Evolutionary conservation across 2,329 filamentous ascomycete genomes (phyloP).

Genomic region (Monosporascus cannonballus): DNA sequence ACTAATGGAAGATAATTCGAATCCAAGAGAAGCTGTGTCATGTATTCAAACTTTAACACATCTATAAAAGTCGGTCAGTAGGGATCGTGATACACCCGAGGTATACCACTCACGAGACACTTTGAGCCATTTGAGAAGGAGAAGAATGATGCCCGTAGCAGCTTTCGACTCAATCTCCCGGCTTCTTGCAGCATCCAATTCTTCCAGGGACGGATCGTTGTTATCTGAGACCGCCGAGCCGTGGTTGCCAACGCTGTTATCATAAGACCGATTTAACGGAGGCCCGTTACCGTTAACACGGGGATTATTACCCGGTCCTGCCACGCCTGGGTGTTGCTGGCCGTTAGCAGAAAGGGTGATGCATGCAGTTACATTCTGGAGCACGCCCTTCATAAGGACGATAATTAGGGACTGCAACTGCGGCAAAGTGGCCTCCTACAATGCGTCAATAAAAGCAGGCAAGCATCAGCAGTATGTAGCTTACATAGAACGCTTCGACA

Average conservation of each 20-base stretch:
- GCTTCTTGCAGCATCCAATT: slow-evolving; percentile 73
- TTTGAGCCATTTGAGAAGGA: slow-evolving; percentile 96
- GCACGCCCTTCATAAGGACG: slow-evolving; percentile 80
- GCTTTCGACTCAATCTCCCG: slow-evolving; percentile 89
- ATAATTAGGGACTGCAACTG: slow-evolving; percentile 90
- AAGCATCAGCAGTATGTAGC: slow-evolving; percentile 27
- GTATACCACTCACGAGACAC: slow-evolving; percentile 67
- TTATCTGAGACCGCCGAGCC: slow-evolving; percentile 29
- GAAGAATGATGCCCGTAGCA: slow-evolving; percentile 77
- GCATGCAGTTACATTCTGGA: slow-evolving; percentile 82
- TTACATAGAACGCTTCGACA: slow-evolving; percentile 81
- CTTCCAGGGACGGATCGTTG: slow-evolving; percentile 57
- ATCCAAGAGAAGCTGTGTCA: slow-evolving; percentile 88
- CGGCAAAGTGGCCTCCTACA: slow-evolving; percentile 66
- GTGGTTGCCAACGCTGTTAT: slow-evolving; percentile 24
- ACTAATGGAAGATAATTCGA: slow-evolving; percentile 92
- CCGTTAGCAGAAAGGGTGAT: slow-evolving; percentile 53
- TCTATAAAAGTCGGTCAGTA: slow-evolving; percentile 45
- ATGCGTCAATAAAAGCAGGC: slow-evolving; percentile 21
- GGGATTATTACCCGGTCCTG: slow-evolving; percentile 29
- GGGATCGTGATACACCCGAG: neutral
- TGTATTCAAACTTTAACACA: slow-evolving; percentile 89
- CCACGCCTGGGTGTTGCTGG: slow-evolving; percentile 38
- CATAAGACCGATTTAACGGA: slow-evolving; percentile 23
- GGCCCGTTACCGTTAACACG: slow-evolving; percentile 33